These are phyloP conservation scores for Penicillium maclennaniae DNA, from an alignment of 495 filamentous ascomycete genomes.

Conservation along the genomic window DNA sequence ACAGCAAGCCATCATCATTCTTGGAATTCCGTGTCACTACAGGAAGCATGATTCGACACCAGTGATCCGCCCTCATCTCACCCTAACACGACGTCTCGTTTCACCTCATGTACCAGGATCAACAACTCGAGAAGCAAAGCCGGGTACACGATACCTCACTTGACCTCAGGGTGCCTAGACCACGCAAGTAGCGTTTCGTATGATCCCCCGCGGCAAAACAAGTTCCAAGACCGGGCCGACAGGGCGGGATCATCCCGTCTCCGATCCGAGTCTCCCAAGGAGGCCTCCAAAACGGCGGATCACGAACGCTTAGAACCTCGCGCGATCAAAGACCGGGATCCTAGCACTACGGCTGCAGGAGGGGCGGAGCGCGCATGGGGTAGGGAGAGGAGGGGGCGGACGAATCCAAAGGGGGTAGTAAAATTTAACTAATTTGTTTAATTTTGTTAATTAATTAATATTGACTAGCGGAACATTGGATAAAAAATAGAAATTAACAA, in stretches of 20 bases:
- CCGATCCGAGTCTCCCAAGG: background rate
- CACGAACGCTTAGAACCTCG: background rate
- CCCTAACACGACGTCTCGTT: background rate
- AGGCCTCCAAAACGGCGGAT: background rate
- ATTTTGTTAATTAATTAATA: too few species aligned
- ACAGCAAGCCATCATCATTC: background rate
- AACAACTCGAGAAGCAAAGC: background rate
- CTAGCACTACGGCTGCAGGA: background rate
- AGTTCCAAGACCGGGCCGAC: background rate
- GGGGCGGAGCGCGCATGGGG: background rate
- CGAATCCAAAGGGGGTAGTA: background rate
- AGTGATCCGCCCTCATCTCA: background rate
- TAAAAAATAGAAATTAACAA: too few species aligned
- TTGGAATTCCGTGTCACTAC: background rate
- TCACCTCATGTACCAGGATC: background rate
- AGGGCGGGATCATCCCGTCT: too few species aligned
- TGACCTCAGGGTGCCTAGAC: background rate
- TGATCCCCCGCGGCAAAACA: background rate
- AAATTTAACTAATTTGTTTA: too few species aligned
- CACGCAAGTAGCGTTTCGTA: background rate
- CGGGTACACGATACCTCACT: background rate
- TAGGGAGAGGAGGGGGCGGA: background rate
- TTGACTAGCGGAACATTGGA: too few species aligned
- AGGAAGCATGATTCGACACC: background rate
- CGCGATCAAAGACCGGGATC: background rate